phyloP scores from a whole-genome alignment of 1,284 basidiomycete species.

The Cystobasidium sp. region DNA sequence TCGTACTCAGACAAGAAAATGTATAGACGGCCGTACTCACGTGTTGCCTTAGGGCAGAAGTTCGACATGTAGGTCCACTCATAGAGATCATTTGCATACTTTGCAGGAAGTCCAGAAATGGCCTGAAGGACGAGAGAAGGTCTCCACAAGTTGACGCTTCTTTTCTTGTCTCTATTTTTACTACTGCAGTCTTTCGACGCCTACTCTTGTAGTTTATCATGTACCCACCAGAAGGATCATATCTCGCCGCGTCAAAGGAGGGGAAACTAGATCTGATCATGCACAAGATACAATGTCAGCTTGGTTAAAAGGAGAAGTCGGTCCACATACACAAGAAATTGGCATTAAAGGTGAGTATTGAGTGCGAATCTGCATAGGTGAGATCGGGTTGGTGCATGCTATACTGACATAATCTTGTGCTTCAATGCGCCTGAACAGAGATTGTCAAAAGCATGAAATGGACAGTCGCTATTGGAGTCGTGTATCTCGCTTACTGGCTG shows the following conservation, averaged over 20 bases:
- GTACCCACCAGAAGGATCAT: slow-evolving; percentile 16
- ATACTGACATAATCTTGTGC: too few relatives aligned
- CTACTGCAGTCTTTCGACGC: slow-evolving; percentile 21
- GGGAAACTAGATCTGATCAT: slow-evolving; percentile 35
- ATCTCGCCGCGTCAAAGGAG: not conserved
- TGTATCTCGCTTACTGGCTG: slow-evolving; percentile 1
- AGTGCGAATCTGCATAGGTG: not conserved
- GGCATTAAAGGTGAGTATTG: slow-evolving; percentile 16
- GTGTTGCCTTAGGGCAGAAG: slow-evolving; percentile 34
- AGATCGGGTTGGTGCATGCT: too few relatives aligned
- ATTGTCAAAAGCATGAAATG: slow-evolving; percentile 27
- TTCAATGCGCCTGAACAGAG: not conserved
- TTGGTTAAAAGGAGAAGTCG: slow-evolving; percentile 25
- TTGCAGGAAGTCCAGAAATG: not conserved
- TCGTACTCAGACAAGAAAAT: not conserved
- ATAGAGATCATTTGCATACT: not conserved
- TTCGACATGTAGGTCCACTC: slow-evolving; percentile 31
- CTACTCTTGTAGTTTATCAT: slow-evolving; percentile 37
- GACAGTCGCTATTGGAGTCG: slow-evolving; percentile 23
- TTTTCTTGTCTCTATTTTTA: not conserved
- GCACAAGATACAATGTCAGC: slow-evolving; percentile 27
- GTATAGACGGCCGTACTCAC: slow-evolving; percentile 31
- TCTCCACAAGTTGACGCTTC: not conserved
- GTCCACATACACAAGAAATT: slow-evolving; percentile 16
- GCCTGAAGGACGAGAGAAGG: not conserved